Conservation (phyloP, 2,329 filamentous ascomycete species). For the Macrophomina tecta region DNA sequence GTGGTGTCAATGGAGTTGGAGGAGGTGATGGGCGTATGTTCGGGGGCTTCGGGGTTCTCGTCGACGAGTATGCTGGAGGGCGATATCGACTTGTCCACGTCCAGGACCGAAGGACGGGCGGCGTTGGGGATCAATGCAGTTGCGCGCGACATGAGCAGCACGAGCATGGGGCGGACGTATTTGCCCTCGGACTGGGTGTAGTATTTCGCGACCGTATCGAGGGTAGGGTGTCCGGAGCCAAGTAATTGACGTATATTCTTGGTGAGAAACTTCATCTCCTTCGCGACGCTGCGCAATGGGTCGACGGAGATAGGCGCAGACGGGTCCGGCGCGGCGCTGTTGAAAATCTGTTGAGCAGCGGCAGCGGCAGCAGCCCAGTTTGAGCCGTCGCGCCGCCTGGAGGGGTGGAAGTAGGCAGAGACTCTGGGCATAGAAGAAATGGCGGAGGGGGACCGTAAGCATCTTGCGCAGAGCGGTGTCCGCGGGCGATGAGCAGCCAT, state of each 20-base stretch:
- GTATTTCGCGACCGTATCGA: slow-evolving; percentile 96
- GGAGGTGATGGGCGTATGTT: slow-evolving; percentile 60
- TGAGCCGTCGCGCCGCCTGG: slow-evolving; percentile 60
- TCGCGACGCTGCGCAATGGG: slow-evolving; percentile 86
- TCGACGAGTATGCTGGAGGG: slow-evolving; percentile 72
- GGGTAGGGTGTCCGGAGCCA: slow-evolving; percentile 89
- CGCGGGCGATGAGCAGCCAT: slow-evolving; percentile 32
- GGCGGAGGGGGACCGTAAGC: slow-evolving; percentile 33
- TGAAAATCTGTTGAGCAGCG: slow-evolving; percentile 71
- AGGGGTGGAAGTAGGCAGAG: slow-evolving; percentile 44
- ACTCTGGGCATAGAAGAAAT: slow-evolving; percentile 32
- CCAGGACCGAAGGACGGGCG: slow-evolving; percentile 37
- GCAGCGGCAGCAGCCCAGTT: slow-evolving; percentile 77
- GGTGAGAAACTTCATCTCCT: slow-evolving; percentile 95
- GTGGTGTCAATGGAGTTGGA: slow-evolving; percentile 54
- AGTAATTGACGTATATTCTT: slow-evolving; percentile 93
- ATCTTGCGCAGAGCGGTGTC: slow-evolving; percentile 39
- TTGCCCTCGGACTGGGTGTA: slow-evolving; percentile 97
- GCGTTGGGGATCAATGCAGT: slow-evolving; percentile 77
- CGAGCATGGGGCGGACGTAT: slow-evolving; percentile 91
- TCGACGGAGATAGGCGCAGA: slow-evolving; percentile 77
- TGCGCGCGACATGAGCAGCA: slow-evolving; percentile 94
- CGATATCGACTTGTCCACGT: slow-evolving; percentile 66
- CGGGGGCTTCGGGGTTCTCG: slow-evolving; percentile 72
- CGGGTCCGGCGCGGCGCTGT: slow-evolving; percentile 64